phyloP scores from a whole-genome alignment of 2,329 filamentous ascomycete species.

The Colletotrichum nymphaeae region DNA sequence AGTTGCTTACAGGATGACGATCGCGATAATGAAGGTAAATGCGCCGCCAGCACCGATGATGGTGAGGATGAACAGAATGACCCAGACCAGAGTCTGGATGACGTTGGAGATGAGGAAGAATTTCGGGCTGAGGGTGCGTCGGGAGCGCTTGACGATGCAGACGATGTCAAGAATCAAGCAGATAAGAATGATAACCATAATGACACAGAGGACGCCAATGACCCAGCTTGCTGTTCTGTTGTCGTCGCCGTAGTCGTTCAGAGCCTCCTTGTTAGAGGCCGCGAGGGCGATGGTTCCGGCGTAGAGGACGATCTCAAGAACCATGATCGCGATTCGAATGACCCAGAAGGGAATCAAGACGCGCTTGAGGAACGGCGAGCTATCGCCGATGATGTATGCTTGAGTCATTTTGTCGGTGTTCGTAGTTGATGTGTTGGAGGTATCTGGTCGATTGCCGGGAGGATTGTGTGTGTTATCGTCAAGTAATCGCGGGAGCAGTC shows the following conservation, averaged over 20 bases:
- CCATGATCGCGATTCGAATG: constrained; percentile 44
- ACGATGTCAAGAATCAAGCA: constrained; percentile 46
- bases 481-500: too few species aligned
- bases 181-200: constrained; percentile 40
- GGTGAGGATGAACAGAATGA: constrained; percentile 41
- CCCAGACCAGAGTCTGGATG: constrained; percentile 43
- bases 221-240: background rate
- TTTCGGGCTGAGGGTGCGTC: constrained; percentile 43
- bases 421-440: background rate
- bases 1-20: constrained; percentile 43
- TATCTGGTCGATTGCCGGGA: too few species aligned
- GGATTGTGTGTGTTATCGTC: too few species aligned
- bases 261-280: constrained; percentile 35
- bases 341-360: constrained; percentile 49
- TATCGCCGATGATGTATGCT: constrained; percentile 43
- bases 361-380: constrained; percentile 48
- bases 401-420: constrained; percentile 37
- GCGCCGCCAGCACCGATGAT: constrained; percentile 38
- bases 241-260: constrained; percentile 19
- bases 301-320: constrained; percentile 41
- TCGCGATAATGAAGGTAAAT: constrained; percentile 35
- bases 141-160: constrained; percentile 46
- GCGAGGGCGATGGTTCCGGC: constrained; percentile 37
- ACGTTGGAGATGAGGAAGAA: constrained; percentile 46
- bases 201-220: constrained; percentile 40